Conservation (phyloP, 164 flowering plant species). For the Litsea cubeba region DNA sequence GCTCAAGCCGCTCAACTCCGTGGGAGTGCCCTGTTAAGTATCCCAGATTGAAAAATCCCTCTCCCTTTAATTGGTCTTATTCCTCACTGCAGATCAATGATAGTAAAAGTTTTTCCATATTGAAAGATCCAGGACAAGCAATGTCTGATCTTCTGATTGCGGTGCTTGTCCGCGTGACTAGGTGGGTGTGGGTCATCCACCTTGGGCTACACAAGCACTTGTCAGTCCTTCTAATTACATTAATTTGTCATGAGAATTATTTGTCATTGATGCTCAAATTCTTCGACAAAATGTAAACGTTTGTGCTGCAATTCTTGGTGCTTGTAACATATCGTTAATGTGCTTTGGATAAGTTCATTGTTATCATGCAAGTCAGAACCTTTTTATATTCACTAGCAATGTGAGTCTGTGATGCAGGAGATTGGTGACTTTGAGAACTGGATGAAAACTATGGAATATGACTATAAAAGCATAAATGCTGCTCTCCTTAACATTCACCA, state of each 20-base stretch:
- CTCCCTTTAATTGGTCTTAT: too few relatives aligned
- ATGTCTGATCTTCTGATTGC: not conserved
- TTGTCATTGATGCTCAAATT: not conserved
- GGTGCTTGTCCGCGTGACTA: not conserved
- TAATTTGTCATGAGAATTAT: not conserved
- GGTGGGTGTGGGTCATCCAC: not conserved
- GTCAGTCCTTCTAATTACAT: too few relatives aligned
- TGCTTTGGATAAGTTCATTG: not conserved
- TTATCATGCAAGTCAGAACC: not conserved
- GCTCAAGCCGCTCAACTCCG: not conserved
- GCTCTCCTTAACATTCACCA: conserved; percentile 71
- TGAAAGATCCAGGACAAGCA: not conserved
- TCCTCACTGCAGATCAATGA: not conserved
- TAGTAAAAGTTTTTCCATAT: not conserved
- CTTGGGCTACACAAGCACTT: not conserved
- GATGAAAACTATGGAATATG: conserved; percentile 95
- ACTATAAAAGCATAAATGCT: conserved; percentile 65
- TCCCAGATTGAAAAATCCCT: too few relatives aligned
- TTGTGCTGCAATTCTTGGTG: not conserved
- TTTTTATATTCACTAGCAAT: not conserved
- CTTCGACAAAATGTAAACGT: not conserved
- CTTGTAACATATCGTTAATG: not conserved
- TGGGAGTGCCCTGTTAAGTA: not conserved
- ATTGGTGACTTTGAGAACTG: conserved; percentile 95
- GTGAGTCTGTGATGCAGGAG: conserved; percentile 52